These are phyloP conservation scores for Phytophthora pseudosyringae DNA, from an alignment of 352 stramenopile genomes.

Conservation along the genomic window DNA sequence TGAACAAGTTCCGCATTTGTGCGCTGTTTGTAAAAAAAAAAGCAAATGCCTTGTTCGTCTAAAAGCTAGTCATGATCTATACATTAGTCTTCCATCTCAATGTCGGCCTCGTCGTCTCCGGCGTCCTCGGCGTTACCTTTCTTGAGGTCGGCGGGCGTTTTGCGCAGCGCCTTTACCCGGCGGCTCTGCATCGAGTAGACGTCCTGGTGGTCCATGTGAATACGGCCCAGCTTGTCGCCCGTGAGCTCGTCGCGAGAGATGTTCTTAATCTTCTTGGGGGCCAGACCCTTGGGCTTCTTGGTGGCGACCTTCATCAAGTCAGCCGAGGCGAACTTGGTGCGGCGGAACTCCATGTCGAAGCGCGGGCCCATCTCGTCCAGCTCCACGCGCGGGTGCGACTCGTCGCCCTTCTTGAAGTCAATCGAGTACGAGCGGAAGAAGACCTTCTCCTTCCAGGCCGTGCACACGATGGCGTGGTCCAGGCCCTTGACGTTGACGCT, in stretches of 20 bases:
- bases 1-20: slow-evolving; percentile 23
- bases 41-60: slow-evolving; percentile 40
- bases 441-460: slow-evolving; percentile 91
- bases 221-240: slow-evolving; percentile 97
- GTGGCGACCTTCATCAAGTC: slow-evolving; percentile 96
- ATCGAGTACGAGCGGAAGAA: slow-evolving; percentile 98
- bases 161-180: slow-evolving; percentile 95
- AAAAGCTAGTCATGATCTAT: slow-evolving; percentile 45
- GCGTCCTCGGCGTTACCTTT: slow-evolving; percentile 46
- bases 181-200: slow-evolving; percentile 96
- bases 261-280: slow-evolving; percentile 98
- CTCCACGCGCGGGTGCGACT: slow-evolving; percentile 84
- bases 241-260: slow-evolving; percentile 97
- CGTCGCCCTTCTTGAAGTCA: slow-evolving; percentile 92
- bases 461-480: slow-evolving; percentile 98
- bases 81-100: slow-evolving; percentile 63
- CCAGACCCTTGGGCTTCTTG: slow-evolving; percentile 93
- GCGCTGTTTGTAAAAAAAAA: slow-evolving; percentile 26
- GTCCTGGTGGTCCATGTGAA: slow-evolving; percentile 99
- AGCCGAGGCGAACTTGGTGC: slow-evolving; percentile 94
- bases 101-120: slow-evolving; percentile 39
- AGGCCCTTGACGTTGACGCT: slow-evolving; percentile 96
- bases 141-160: slow-evolving; percentile 84
- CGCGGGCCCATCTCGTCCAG: slow-evolving; percentile 92
- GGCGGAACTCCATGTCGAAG: slow-evolving; percentile 92